Base-by-base conservation (phyloP, 352 stramenopile genomes). In the Phytopythium montanum region DNA sequence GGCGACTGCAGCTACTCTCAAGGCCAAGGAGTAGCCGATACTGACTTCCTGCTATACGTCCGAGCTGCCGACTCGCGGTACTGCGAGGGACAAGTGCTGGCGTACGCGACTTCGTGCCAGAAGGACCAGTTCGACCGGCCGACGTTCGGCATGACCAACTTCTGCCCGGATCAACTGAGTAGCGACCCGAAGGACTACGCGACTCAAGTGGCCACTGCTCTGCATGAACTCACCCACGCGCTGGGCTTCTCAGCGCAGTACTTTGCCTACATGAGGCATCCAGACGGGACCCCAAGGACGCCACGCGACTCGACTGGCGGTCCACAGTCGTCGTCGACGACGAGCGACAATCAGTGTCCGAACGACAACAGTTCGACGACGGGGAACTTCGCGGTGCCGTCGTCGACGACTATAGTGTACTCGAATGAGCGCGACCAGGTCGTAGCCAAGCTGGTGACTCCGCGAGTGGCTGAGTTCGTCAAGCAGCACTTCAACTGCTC, bases 91-190 rank as follows among this genome's bases (percentile, higher is more conserved):
- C 68, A 70, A 0, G 83, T 86, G 16, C 61, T 96, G 0, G 87
- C 83, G 12, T 96, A 92, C 61, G 85, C 87, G 0, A 78, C 77
- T 0, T 88, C 85, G 0, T 96, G 87, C 58, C 87, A 92, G 59
- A 91, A 90, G 45, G 85, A 96, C 60, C 83, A 94, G 53, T 91
- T 79, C 56, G 87, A 96, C 58, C 81, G 83, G 5, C 85, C 83
- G 12, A 94, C 80, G 16, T 92, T 94, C 56, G 85, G 87, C 0
- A 93, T 92, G 82, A 68, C 70, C 8, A 94, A 96, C 65, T 92
- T 94, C 49, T 96, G 87, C 45, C 85, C 87, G 3, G 63, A 56
- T 0, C 74, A 90, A 53, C 80, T 94, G 49, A 79, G 84, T 29
- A 78, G 66, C 5, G 72, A 81, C 19, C 56, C 68, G 18, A 61